Evolutionary conservation across 257 asterid genomes (phyloP), one percentile per base, ranked within the genome.

Genomic region (Leptodermis oblonga): DNA sequence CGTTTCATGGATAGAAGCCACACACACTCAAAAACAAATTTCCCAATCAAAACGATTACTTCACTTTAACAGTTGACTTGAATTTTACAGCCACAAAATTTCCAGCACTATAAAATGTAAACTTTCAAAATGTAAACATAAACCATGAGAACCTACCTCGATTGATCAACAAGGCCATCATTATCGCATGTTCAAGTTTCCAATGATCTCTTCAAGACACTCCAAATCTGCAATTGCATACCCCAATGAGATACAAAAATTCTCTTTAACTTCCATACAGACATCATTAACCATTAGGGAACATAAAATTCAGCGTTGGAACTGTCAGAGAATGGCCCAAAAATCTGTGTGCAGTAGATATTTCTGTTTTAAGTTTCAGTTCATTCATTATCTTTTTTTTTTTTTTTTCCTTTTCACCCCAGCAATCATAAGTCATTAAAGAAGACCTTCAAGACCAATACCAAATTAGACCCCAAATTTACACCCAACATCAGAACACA

Each of bases 71-170:
- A 42, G 37, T 18, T n/a, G 3, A 30, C 39, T 26, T 28, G 39
- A 3, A 25, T 26, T 25, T 11, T 22, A 34, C 37, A 22, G 2
- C n/a, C 15, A 12, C 10, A 70, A 12, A 59, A 56, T 41, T 56
- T 39, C 1, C 39, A 25, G 11, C 6, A 66, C 11, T 4, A 33
- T 20, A 34, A 31, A 61, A 61, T 34, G 66, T 3, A 36, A 33
- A 18, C 28, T 33, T 33, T 34, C 66, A 61, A 20, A 61, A 34
- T 61, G 66, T 45, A 61, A 61, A 41, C 4, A 45, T 30, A 26
- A 51, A 49, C 42, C 39, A 25, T 14, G 36, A n/a, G 45, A 56
- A 5, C 28, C 46, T 71, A 85, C 94, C 94, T 80, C 79, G 81
- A 30, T 75, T 78, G 20, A 23, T 43, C 70, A 72, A 65, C 68